Evolutionary conservation across 1,139 yeast genomes (phyloP).

Genomic region (Geotrichum bryndzae): DNA sequence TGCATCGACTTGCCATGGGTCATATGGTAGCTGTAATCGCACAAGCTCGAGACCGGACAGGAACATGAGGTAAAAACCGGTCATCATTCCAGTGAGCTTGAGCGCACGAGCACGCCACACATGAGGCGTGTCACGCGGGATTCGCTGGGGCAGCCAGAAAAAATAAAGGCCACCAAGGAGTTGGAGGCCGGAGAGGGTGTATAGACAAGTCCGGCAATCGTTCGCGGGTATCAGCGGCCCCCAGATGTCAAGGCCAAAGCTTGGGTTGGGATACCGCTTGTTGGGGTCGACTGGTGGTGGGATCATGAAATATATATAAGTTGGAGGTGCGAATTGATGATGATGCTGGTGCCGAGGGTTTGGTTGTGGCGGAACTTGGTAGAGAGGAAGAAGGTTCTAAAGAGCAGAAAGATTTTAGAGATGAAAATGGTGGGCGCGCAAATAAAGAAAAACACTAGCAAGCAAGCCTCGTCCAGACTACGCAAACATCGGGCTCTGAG

Average conservation of each 20-base stretch:
- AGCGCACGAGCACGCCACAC: slow-evolving; percentile 26
- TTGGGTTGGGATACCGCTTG: slow-evolving; percentile 28
- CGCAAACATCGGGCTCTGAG: too few species aligned
- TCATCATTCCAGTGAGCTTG: slow-evolving; percentile 24
- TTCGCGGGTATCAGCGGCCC: slow-evolving; percentile 37
- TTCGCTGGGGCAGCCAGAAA: slow-evolving; percentile 28
- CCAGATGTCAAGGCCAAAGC: slow-evolving; percentile 34
- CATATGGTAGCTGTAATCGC: slow-evolving; percentile 29
- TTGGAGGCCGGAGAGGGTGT: slow-evolving; percentile 30
- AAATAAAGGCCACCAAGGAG: slow-evolving; percentile 28
- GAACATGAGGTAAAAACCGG: slow-evolving; percentile 30
- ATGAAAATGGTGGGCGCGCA: background rate
- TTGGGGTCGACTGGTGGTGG: slow-evolving; percentile 15
- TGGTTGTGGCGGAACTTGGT: background rate
- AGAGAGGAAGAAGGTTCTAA: background rate
- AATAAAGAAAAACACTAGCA: background rate
- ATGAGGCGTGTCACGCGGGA: slow-evolving; percentile 12
- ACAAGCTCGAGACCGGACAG: slow-evolving; percentile 29
- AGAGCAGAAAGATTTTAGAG: background rate
- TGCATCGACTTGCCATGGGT: slow-evolving; percentile 37
- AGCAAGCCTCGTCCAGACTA: background rate
- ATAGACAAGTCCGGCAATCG: slow-evolving; percentile 33
- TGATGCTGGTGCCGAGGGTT: background rate
- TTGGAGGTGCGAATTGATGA: background rate
- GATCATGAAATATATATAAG: background rate